phyloP scores from a whole-genome alignment of 2,329 filamentous ascomycete genomes.

The Arthroderma uncinatum region DNA sequence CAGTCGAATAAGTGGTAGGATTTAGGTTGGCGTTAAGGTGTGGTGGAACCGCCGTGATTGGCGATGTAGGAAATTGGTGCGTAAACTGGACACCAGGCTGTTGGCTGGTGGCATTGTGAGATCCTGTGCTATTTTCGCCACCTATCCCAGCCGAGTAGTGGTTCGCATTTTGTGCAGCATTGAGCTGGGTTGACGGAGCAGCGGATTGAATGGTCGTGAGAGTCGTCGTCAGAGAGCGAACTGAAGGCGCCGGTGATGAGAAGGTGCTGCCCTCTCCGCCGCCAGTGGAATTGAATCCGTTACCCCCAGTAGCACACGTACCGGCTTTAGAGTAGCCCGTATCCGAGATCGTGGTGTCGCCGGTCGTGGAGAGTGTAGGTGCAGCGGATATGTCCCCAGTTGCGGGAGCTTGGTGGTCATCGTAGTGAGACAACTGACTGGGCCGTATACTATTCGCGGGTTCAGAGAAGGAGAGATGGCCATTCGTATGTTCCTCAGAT shows the following conservation, averaged over 20 bases:
- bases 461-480: conserved; percentile 42
- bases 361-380: conserved; percentile 73
- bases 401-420: conserved; percentile 44
- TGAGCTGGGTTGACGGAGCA: conserved; percentile 41
- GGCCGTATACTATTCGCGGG: conserved; percentile 40
- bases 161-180: conserved; percentile 24
- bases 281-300: conserved; percentile 52
- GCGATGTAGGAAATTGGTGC: conserved; percentile 50
- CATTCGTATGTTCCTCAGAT: conserved; percentile 30
- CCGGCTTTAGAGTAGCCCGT: conserved; percentile 69
- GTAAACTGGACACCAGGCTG: conserved; percentile 42
- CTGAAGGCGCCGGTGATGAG: conserved; percentile 54
- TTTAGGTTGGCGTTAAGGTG: conserved; percentile 40
- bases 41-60: conserved; percentile 49
- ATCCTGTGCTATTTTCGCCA: conserved; percentile 17
- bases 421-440: conserved; percentile 46
- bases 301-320: conserved; percentile 57
- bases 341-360: conserved; percentile 63
- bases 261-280: conserved; percentile 59
- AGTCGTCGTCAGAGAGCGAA: conserved; percentile 54
- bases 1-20: conserved; percentile 47
- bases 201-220: conserved; percentile 56
- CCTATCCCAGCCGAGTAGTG: conserved; percentile 2
- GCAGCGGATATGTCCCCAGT: conserved; percentile 62
- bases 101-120: conserved; percentile 24